These are phyloP conservation scores for Saccharomycopsis malanga DNA, from an alignment of 805 yeast species.

Conservation along the genomic window DNA sequence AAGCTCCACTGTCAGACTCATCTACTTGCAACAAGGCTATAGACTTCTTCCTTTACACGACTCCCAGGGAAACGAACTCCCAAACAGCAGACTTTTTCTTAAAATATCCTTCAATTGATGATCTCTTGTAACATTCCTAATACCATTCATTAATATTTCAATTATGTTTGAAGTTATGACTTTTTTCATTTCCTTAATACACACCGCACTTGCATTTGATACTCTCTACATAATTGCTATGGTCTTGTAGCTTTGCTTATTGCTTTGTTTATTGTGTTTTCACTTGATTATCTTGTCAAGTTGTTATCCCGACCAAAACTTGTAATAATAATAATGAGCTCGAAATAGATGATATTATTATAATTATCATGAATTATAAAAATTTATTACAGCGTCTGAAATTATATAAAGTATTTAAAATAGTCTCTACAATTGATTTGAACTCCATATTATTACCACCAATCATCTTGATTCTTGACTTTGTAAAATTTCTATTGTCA, in stretches of 20 bases:
- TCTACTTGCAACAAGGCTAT: constrained; percentile 68
- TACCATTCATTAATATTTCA: not conserved
- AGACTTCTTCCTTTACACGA: constrained; percentile 76
- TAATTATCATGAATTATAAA: too few species aligned
- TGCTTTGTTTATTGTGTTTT: not conserved
- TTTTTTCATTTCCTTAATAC: not conserved
- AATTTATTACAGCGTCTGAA: not conserved
- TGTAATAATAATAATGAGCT: too few species aligned
- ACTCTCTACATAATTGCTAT: not conserved
- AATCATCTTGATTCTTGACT: not conserved
- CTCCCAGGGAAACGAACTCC: constrained; percentile 66
- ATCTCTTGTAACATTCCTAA: not conserved
- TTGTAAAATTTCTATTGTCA: too few species aligned
- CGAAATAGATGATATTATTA: too few species aligned
- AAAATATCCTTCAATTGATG: constrained; percentile 20
- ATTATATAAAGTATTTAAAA: not conserved
- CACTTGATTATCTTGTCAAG: not conserved
- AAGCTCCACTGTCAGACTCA: constrained; percentile 49
- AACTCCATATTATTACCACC: not conserved
- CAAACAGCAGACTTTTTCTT: constrained; percentile 45
- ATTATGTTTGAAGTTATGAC: not conserved
- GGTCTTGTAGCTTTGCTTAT: not conserved
- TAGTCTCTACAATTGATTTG: not conserved
- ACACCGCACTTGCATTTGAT: not conserved
- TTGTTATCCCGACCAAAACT: not conserved